Percentiles rank a stretch among this genome's conserved stretches.
Evolutionary conservation across 139 green algal genomes (phyloP).

Genomic region (Tetraselmis chui): DNA sequence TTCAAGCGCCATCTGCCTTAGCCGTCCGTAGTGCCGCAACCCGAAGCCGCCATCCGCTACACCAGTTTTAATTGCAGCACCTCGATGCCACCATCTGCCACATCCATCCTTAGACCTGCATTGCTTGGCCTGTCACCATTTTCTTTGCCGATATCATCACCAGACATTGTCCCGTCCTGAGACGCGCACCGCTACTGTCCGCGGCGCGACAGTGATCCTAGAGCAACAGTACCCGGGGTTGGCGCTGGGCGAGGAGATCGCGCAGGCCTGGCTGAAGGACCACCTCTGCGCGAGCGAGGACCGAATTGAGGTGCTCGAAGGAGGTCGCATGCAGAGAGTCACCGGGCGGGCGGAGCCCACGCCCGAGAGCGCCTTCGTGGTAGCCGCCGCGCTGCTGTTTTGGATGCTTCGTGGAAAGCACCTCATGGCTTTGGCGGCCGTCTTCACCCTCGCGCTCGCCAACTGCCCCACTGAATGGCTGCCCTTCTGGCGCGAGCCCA

Average conservation of each 20-base stretch:
- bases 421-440: not conserved
- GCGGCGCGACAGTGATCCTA: not conserved
- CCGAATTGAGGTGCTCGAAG: not conserved
- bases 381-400: not conserved
- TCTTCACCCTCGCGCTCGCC: not conserved
- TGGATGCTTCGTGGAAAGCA: not conserved
- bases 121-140: too few species aligned
- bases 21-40: too few species aligned
- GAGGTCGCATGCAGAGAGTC: too few species aligned
- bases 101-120: too few species aligned
- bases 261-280: not conserved
- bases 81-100: too few species aligned
- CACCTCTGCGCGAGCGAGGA: not conserved
- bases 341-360: not conserved
- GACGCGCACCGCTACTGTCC: too few species aligned
- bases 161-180: too few species aligned
- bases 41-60: too few species aligned
- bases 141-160: too few species aligned
- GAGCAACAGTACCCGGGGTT: not conserved
- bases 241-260: not conserved
- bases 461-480: not conserved
- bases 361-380: not conserved
- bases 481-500: not conserved
- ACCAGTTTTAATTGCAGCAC: too few species aligned
- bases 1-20: too few species aligned